phyloP scores from a whole-genome alignment of 169 alveolate genomes.

The Cryptosporidium xiaoi region DNA sequence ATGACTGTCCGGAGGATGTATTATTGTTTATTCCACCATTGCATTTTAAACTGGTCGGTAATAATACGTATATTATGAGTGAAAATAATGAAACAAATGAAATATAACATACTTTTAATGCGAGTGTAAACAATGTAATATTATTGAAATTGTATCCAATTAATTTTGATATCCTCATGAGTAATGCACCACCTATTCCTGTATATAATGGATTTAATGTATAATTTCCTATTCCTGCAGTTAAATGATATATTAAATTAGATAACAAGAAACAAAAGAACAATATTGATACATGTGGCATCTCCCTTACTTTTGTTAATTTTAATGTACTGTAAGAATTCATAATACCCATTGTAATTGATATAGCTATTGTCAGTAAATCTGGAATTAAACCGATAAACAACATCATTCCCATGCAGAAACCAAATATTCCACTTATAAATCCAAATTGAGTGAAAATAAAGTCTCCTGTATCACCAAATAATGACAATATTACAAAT shows the following conservation, averaged over 20 bases:
- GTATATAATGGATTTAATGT: conserved; percentile 60
- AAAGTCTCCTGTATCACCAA: conserved; percentile 70
- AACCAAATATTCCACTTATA: conserved; percentile 65
- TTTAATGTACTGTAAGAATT: conserved; percentile 49
- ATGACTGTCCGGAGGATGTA: too few relatives aligned
- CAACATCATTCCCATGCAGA: conserved; percentile 40
- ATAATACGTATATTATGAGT: background rate
- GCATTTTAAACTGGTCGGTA: conserved; percentile 37
- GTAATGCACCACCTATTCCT: conserved; percentile 59
- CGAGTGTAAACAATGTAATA: conserved; percentile 2
- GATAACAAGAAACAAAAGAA: conserved; percentile 43
- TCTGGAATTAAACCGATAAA: conserved; percentile 56
- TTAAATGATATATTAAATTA: conserved; percentile 51
- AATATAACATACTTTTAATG: conserved; percentile 39
- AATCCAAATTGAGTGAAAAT: conserved; percentile 69
- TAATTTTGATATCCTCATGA: conserved; percentile 6
- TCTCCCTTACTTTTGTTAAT: conserved; percentile 59
- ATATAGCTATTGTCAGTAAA: background rate
- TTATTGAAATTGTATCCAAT: conserved; percentile 30
- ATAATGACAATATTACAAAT: conserved; percentile 24
- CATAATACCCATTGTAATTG: conserved; percentile 26
- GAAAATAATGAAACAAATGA: conserved; percentile 3
- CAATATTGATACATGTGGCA: conserved; percentile 53
- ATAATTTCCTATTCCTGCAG: conserved; percentile 43
- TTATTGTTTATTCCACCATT: background rate